phyloP scores from a whole-genome alignment of 495 filamentous ascomycete species.

The Neurospora sp. region DNA sequence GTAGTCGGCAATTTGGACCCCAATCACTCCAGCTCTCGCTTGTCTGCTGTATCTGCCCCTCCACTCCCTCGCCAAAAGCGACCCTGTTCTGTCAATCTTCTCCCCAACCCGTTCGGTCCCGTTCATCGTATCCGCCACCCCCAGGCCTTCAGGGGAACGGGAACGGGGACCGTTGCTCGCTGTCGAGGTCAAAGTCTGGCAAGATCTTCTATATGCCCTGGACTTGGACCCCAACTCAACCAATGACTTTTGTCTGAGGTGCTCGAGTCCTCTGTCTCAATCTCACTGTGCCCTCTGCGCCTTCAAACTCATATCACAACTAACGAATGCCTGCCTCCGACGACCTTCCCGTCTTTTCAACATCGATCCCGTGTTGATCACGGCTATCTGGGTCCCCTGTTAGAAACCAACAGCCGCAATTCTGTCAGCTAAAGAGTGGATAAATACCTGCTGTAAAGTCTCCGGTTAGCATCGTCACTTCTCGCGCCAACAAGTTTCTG shows the following conservation, averaged over 20 bases:
- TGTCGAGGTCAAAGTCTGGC: not conserved
- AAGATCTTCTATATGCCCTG: not conserved
- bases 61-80: not conserved
- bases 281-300: conserved; percentile 7
- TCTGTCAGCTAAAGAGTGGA: not conserved
- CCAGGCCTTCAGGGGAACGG: not conserved
- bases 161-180: not conserved
- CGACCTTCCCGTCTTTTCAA: conserved; percentile 9
- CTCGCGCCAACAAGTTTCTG: conserved; percentile 2
- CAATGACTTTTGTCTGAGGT: not conserved
- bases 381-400: not conserved
- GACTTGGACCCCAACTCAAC: not conserved
- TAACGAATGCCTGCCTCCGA: not conserved
- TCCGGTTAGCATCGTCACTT: not conserved
- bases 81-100: not conserved
- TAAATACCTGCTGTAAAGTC: not conserved
- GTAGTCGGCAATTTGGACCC: conserved; percentile 5
- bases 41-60: not conserved
- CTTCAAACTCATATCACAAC: not conserved
- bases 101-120: not conserved
- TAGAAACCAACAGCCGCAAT: not conserved
- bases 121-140: not conserved
- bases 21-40: conserved; percentile 5
- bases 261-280: not conserved
- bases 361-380: conserved; percentile 1